Conservation (phyloP, 1,284 basidiomycete species). For the Coniferiporia sulphurascens region DNA sequence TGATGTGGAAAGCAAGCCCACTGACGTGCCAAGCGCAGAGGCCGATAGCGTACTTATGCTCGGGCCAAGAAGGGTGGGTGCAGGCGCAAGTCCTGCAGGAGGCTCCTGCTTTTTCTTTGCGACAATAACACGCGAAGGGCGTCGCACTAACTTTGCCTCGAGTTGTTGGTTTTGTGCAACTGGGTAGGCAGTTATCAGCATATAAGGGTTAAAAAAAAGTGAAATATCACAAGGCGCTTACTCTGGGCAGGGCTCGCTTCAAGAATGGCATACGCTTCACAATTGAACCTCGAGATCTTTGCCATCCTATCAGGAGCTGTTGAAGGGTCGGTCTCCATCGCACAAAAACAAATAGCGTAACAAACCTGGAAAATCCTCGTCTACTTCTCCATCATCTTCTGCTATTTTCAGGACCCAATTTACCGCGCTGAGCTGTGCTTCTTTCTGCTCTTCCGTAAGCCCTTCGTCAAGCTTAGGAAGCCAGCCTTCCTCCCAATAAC, state of each 20-base stretch:
- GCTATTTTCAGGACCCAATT: conserved; percentile 96
- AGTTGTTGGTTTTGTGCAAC: conserved; percentile 80
- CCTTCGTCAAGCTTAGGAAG: conserved; percentile 73
- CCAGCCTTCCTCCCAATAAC: conserved; percentile 87
- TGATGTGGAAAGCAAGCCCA: conserved; percentile 52
- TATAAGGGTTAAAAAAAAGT: not conserved
- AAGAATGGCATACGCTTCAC: conserved; percentile 87
- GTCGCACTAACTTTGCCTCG: conserved; percentile 72
- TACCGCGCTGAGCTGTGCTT: conserved; percentile 64
- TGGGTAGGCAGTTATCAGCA: conserved; percentile 27
- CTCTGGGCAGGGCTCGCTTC: conserved; percentile 73
- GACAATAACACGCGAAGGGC: conserved; percentile 64
- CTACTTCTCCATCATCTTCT: conserved; percentile 96
- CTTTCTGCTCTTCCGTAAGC: conserved; percentile 54
- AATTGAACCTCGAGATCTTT: conserved; percentile 84
- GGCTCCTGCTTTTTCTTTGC: conserved; percentile 51
- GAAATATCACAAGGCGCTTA: conserved; percentile 31
- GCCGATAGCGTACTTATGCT: conserved; percentile 31
- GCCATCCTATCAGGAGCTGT: conserved; percentile 85
- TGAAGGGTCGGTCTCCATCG: conserved; percentile 1
- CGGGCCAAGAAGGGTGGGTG: conserved; percentile 24
- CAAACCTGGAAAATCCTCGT: conserved; percentile 96
- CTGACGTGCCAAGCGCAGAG: conserved; percentile 38
- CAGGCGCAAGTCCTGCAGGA: conserved; percentile 26
- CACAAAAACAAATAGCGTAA: not conserved